A percentile compares a stretch with the other conserved stretches of the same genome.
Evolutionary conservation across 164 flowering plant genomes (phyloP).

Genomic region (Aristolochia californica): DNA sequence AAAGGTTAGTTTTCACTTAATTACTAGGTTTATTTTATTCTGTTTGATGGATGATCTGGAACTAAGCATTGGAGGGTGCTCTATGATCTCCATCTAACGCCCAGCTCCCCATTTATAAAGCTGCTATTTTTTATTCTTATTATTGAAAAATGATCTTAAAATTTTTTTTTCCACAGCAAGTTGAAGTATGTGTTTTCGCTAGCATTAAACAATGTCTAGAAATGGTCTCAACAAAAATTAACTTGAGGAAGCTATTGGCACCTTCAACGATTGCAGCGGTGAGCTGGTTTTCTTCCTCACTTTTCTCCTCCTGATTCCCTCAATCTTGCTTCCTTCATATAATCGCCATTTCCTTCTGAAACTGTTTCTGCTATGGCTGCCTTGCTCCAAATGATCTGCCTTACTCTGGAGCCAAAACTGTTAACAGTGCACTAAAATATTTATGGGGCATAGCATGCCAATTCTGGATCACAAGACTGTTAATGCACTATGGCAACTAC

Average conservation of each 20-base stretch:
- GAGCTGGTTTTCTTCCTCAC: constrained; percentile 5
- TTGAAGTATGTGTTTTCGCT: constrained; percentile 18
- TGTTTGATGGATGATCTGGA: neutral
- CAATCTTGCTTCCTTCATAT: neutral
- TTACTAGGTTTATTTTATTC: constrained; percentile 1
- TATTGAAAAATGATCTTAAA: neutral
- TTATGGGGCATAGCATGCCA: too few relatives aligned
- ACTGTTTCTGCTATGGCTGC: neutral
- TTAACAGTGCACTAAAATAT: too few relatives aligned
- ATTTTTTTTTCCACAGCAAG: neutral
- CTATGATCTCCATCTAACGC: neutral
- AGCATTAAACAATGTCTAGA: constrained; percentile 14
- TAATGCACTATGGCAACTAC: too few relatives aligned
- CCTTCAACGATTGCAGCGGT: constrained; percentile 63
- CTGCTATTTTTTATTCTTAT: neutral
- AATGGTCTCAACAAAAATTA: constrained; percentile 17
- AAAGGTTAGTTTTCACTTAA: neutral
- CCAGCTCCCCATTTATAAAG: neutral
- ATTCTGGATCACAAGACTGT: too few relatives aligned
- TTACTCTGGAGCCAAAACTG: too few relatives aligned
- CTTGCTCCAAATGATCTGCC: neutral
- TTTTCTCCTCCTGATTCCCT: neutral
- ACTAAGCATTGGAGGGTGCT: neutral
- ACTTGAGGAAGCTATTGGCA: constrained; percentile 36
- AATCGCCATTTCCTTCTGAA: neutral